These are phyloP conservation scores for Lentinula novae-zelandiae DNA, from an alignment of 1,284 basidiomycete species.

Conservation along the genomic window DNA sequence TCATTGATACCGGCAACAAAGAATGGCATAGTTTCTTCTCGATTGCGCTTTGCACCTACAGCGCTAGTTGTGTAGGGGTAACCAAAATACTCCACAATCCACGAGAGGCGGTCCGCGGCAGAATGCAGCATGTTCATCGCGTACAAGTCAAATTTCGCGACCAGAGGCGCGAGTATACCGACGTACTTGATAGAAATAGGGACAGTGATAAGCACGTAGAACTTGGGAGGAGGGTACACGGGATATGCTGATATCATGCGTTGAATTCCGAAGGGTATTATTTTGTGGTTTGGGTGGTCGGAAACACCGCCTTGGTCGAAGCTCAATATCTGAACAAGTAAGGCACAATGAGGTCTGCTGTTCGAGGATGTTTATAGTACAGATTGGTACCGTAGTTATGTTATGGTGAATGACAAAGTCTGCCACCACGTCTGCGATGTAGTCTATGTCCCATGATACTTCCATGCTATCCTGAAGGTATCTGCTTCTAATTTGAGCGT, in stretches of 20 bases:
- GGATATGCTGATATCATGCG: conserved; percentile 34
- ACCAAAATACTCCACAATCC: not conserved
- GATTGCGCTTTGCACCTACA: not conserved
- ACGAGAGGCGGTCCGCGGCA: conserved; percentile 18
- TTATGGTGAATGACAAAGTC: conserved; percentile 56
- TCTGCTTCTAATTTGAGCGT: conserved; percentile 31
- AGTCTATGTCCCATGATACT: conserved; percentile 57
- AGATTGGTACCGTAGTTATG: conserved; percentile 58
- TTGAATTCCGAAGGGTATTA: conserved; percentile 58
- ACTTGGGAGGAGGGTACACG: conserved; percentile 28
- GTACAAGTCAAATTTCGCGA: conserved; percentile 41
- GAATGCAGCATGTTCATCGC: conserved; percentile 19
- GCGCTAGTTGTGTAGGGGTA: not conserved
- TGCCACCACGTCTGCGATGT: conserved; percentile 59
- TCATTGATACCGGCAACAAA: conserved; percentile 53
- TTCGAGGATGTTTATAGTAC: not conserved
- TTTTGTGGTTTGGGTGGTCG: conserved; percentile 86
- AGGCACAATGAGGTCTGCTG: conserved; percentile 1
- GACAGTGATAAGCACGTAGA: conserved; percentile 64
- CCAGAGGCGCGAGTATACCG: conserved; percentile 43
- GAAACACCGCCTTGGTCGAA: conserved; percentile 87
- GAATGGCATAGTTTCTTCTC: conserved; percentile 27
- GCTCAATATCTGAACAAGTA: conserved; percentile 70
- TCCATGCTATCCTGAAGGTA: conserved; percentile 79
- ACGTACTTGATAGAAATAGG: conserved; percentile 60